phyloP scores from a whole-genome alignment of 2,329 filamentous ascomycete genomes.

The Claviceps maximensis region DNA sequence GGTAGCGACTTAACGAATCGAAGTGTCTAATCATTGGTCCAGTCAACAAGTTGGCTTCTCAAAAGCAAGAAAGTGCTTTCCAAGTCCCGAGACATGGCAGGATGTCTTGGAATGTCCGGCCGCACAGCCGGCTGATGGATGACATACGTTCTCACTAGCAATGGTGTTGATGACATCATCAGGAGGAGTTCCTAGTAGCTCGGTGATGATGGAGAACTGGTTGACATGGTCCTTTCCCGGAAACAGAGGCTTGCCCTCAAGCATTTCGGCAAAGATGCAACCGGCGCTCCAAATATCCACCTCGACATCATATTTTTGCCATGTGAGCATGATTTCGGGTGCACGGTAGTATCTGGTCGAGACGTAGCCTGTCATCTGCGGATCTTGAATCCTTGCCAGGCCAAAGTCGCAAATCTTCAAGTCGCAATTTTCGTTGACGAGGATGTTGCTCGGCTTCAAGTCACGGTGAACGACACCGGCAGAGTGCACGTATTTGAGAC shows the following conservation, averaged over 20 bases:
- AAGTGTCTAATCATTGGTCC: conserved; percentile 51
- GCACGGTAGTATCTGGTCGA: conserved; percentile 98
- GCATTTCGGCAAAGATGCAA: conserved; percentile 98
- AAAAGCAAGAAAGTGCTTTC: neutral
- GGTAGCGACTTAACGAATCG: conserved; percentile 96
- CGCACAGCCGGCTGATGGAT: neutral
- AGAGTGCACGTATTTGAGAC: conserved; percentile 97
- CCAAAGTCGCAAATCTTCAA: conserved; percentile 99
- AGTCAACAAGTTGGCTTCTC: neutral
- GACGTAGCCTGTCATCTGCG: conserved; percentile 98
- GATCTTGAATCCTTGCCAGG: conserved; percentile 91
- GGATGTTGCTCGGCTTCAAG: conserved; percentile 95
- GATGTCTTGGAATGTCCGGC: too few species aligned
- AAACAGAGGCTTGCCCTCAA: conserved; percentile 95
- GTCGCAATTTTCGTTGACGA: conserved; percentile 99
- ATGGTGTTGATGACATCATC: conserved; percentile 99
- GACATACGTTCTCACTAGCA: conserved; percentile 83
- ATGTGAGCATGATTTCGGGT: conserved; percentile 99
- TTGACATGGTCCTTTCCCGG: conserved; percentile 99
- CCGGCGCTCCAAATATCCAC: conserved; percentile 99
- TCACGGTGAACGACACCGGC: conserved; percentile 96
- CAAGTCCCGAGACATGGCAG: neutral
- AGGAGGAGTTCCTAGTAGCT: conserved; percentile 87
- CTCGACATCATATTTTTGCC: conserved; percentile 99
- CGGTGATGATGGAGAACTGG: conserved; percentile 98